Conservation (phyloP, 192 early-diverging fungal species). For the Oehlia diaphana region DNA sequence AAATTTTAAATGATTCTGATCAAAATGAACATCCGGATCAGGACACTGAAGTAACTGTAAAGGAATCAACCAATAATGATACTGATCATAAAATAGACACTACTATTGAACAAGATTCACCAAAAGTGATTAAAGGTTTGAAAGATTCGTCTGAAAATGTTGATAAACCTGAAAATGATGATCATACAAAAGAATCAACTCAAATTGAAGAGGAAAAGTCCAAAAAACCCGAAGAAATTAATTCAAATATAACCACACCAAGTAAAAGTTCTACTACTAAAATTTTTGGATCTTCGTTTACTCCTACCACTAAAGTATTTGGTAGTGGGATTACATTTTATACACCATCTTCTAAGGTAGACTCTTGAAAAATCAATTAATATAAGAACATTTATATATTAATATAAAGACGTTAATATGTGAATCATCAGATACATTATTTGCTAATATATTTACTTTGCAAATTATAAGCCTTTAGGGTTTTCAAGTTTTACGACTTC, state of each 20-base stretch:
- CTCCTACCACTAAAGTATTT: neutral
- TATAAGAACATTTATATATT: too few species aligned
- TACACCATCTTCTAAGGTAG: neutral
- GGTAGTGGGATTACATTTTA: neutral
- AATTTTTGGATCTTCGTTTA: too few species aligned
- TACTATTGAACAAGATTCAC: neutral
- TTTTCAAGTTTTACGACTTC: neutral
- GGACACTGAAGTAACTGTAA: neutral
- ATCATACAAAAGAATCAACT: neutral
- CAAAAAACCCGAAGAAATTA: neutral
- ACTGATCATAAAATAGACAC: neutral
- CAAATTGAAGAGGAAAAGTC: neutral
- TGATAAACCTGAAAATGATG: too few species aligned
- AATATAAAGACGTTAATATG: too few species aligned
- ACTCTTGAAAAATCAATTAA: neutral
- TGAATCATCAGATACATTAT: neutral
- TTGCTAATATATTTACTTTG: neutral
- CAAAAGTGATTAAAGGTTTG: neutral
- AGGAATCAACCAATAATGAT: neutral
- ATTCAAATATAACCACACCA: neutral
- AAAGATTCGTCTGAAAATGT: neutral
- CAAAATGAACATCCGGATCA: neutral
- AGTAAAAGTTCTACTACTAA: neutral
- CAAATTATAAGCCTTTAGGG: neutral
- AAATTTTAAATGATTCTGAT: neutral